Base-by-base conservation (phyloP, 805 yeast genomes). In the Teunomyces kruisii region DNA sequence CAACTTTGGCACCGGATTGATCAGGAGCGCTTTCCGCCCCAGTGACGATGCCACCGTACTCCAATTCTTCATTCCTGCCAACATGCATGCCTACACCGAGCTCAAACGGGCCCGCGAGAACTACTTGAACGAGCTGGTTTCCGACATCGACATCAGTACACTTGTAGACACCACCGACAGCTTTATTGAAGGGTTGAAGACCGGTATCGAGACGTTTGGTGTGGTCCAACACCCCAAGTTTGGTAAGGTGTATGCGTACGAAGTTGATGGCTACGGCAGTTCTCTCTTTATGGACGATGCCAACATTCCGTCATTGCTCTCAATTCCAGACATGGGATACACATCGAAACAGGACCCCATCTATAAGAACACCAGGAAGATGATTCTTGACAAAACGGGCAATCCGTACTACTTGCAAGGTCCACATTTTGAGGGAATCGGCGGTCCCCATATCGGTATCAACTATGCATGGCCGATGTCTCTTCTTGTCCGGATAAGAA, bases 381-480 rank as follows among this genome's bases (percentile, higher is more conserved):
- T 90, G 95, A 70, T 89, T 9, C 65, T 88, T 16, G 72, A 82
- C 2, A 79, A 77, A 44, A 55, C 64, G 4, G 94, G 94, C 0
- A 89, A 89, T 59, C 96, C 97, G 0, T 89, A 87, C 62, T 89
- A 67, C 55, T 66, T 86, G 35, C 61, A 66, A 32, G 96, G 96
- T 0, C 53, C 56, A 4, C 64, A 62, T 50, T 85, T 90, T 57
- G 74, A 76, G 52, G 96, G 96, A 0, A 77, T 90, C 48, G 96
- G 97, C 0, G 96, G 96, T 0, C 97, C 97, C 0, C 97, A 89
- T 61, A 79, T 89, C 33, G 96, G 96, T 1, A 75, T 85, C 16
- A 68, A 74, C 15, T 75, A 83, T 58, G 96, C 95, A 0, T 89
- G 97, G 97, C 96, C 96, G 10, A 85, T 89, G 96, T 81, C 90